A percentile compares a stretch with the other conserved stretches of the same genome.
Conservation (phyloP, 345 rosid species). For the Euphorbia lathyris region DNA sequence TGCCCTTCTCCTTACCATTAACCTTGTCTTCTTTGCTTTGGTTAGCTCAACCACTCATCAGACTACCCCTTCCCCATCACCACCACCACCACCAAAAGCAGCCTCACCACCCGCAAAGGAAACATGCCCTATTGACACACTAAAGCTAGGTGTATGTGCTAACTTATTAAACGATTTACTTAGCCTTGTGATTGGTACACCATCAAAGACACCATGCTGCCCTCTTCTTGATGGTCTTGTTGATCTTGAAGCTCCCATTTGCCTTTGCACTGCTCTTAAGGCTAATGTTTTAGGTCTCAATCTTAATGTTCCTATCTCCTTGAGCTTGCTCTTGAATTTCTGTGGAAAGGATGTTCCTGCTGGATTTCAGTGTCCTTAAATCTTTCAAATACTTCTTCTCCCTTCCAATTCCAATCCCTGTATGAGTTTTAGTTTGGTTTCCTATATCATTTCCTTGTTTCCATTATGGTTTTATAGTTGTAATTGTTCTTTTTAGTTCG, state of each 20-base stretch:
- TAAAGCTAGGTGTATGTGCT: conserved; percentile 22
- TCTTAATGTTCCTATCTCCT: conserved; percentile 20
- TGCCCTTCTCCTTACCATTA: conserved; percentile 18
- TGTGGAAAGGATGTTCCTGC: conserved; percentile 20
- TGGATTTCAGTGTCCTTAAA: conserved; percentile 19
- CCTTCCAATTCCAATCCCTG: neutral
- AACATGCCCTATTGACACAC: conserved; percentile 15
- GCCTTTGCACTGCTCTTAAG: conserved; percentile 25
- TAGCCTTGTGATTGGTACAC: conserved; percentile 4
- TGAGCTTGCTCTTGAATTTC: conserved; percentile 20
- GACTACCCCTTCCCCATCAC: conserved; percentile 11
- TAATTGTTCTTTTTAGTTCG: neutral
- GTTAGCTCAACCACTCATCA: conserved; percentile 6
- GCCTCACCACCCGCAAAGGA: neutral
- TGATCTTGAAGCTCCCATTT: conserved; percentile 13
- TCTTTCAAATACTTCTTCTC: neutral
- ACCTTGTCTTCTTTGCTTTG: conserved; percentile 13
- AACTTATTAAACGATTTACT: conserved; percentile 1
- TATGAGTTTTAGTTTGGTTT: neutral
- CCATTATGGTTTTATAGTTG: neutral
- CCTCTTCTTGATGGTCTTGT: conserved; percentile 1
- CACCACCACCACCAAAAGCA: conserved; percentile 4
- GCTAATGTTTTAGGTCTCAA: conserved; percentile 11
- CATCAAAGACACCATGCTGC: conserved; percentile 17
- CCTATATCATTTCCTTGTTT: neutral